Base-by-base conservation (phyloP, 345 rosid genomes). In the Euphorbia peplus region DNA sequence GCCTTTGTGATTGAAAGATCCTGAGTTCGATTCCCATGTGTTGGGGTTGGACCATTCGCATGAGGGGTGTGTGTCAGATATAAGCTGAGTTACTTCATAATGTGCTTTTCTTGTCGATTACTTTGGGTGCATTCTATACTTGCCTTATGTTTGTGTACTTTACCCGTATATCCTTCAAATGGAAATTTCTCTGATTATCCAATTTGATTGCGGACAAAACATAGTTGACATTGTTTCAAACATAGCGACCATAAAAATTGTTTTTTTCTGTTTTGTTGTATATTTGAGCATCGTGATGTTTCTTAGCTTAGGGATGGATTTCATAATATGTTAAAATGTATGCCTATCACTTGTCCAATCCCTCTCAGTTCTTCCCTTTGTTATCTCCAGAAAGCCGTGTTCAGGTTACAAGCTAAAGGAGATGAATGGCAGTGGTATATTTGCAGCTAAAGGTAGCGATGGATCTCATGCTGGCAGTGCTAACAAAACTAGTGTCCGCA, bases 381-480 rank as follows among this genome's bases (percentile, higher is more conserved):
- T 28, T 22, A 19, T 67, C 48, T 46, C 37, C 68, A 73, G 77
- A 71, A 73, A 73, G 68, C 67, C 71, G 18, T 73, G 77, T 54
- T 73, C 77, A 10, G 77, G 77, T 22, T 67, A 73, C 68, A 73
- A 73, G 56, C 18, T 61, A 22, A 73, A 73, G 63, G 77, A 73
- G 72, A 73, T 73, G 68, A 73, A 60, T 48, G 77, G 77, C 56
- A 73, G 77, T 67, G 72, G 62, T 60, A 73, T 73, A 26, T 73
- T 73, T 62, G 61, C 63, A 12, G 67, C 54, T 53, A 61, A 73
- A 18, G 63, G 71, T 7, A 63, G 64, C 39, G 56, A 53, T 68
- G 54, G 72, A 44, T 59, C 70, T 58, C 66, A 66, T 16, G 37
- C 61, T 35, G 56, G 59, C 16, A 21, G 19, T 58, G 66, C 56